Evolutionary conservation across 179 eudicot genomes (phyloP).

Genomic region (Carnegiea gigantea): DNA sequence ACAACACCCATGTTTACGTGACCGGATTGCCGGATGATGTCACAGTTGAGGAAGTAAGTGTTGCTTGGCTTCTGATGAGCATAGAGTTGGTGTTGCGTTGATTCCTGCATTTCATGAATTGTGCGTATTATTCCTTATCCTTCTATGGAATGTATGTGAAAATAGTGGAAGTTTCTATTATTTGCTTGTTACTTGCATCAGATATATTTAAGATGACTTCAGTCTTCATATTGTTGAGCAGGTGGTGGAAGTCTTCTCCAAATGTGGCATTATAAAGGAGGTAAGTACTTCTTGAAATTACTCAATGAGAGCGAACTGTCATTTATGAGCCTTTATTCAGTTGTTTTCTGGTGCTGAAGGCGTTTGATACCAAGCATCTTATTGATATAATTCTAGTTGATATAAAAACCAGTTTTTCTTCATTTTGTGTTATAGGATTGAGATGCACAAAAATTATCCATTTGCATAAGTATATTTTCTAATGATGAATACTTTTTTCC

Average conservation of each 20-base stretch:
- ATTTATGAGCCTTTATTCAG: not conserved
- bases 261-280: constrained; percentile 96
- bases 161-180: not conserved
- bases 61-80: constrained; percentile 1
- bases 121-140: not conserved
- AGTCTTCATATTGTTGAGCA: constrained; percentile 35
- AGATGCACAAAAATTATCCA: not conserved
- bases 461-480: not conserved
- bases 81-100: not conserved
- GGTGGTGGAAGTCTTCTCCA: constrained; percentile 93
- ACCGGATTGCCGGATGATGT: constrained; percentile 95
- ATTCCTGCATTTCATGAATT: constrained; percentile 7
- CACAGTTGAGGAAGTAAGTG: constrained; percentile 84
- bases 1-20: constrained; percentile 88
- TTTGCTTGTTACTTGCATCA: not conserved
- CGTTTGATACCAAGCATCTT: not conserved
- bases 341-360: not conserved
- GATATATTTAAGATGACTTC: constrained; percentile 15
- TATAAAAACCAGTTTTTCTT: not conserved
- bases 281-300: constrained; percentile 31
- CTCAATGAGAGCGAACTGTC: not conserved
- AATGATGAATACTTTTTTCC: not conserved
- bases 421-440: not conserved
- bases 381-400: not conserved
- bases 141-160: not conserved